Evolutionary conservation across 2,329 filamentous ascomycete species (phyloP).

Genomic region (Chrysosporium keratinophilum): DNA sequence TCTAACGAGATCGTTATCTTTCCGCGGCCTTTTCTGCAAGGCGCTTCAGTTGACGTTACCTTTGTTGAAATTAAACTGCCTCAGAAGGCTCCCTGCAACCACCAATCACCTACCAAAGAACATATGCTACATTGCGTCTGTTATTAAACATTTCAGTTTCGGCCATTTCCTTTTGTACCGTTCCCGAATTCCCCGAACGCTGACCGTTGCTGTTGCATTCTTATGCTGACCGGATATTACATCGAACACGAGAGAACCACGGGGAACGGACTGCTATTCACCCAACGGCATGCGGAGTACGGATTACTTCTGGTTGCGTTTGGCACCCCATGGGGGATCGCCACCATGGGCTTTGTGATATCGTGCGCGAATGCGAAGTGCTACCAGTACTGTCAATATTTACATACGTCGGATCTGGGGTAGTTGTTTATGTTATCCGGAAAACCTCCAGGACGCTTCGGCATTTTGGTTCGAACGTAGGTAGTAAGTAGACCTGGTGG

Average conservation of each 20-base stretch:
- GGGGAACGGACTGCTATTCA: background rate
- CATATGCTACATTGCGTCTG: background rate
- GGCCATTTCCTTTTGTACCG: background rate
- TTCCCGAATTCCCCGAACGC: background rate
- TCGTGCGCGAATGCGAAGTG: no score
- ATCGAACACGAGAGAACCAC: background rate
- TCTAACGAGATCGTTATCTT: no score
- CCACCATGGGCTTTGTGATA: no score
- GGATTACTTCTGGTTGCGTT: no score
- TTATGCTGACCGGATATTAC: background rate
- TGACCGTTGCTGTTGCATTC: background rate
- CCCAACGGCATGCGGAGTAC: background rate
- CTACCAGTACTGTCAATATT: no score
- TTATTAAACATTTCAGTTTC: conserved; percentile 4
- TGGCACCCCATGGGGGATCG: no score
- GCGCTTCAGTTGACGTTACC: background rate
- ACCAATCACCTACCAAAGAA: background rate
- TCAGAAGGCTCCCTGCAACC: background rate
- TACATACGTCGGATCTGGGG: no score
- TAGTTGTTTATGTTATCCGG: no score
- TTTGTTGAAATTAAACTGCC: background rate
- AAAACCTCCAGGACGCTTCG: no score
- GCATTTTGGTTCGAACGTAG: no score
- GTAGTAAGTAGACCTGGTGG: no score
- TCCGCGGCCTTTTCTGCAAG: no score